These are phyloP conservation scores for Tagetes patula DNA, from an alignment of 129 eudicot genomes.

Conservation along the genomic window DNA sequence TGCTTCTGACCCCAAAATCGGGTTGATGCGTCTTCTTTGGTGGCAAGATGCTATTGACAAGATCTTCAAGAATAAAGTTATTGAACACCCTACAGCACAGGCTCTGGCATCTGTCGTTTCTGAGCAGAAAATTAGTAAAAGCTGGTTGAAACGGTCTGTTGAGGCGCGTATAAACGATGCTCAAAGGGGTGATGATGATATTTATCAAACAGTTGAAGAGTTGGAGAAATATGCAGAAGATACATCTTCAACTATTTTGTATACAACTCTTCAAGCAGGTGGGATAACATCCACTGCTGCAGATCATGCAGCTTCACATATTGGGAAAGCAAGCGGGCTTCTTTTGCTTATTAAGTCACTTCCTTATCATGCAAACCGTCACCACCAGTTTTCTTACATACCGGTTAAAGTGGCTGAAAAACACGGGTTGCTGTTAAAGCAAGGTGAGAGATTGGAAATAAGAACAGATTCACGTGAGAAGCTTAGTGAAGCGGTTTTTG, in stretches of 20 bases:
- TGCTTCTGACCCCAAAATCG: slow-evolving; percentile 90
- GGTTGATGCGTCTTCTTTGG: slow-evolving; percentile 96
- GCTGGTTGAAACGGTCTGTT: slow-evolving; percentile 89
- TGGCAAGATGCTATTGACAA: slow-evolving; percentile 95
- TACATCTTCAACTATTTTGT: slow-evolving; percentile 79
- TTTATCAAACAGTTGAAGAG: slow-evolving; percentile 62
- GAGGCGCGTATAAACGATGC: slow-evolving; percentile 93
- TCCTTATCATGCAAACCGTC: slow-evolving; percentile 77
- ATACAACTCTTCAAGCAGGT: slow-evolving; percentile 84
- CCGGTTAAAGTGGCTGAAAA: slow-evolving; percentile 76
- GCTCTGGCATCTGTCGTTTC: slow-evolving; percentile 71
- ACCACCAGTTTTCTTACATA: slow-evolving; percentile 62
- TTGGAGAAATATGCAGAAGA: slow-evolving; percentile 86
- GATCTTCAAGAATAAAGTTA: slow-evolving; percentile 64
- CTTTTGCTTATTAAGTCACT: slow-evolving; percentile 71
- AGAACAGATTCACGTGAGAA: slow-evolving; percentile 68
- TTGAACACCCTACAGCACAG: slow-evolving; percentile 88
- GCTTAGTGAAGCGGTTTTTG: slow-evolving; percentile 66
- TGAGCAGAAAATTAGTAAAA: slow-evolving; percentile 70
- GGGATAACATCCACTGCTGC: slow-evolving; percentile 78
- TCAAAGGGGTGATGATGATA: slow-evolving; percentile 58
- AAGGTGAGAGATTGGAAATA: slow-evolving; percentile 55
- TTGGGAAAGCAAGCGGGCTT: slow-evolving; percentile 94
- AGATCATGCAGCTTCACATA: slow-evolving; percentile 98
- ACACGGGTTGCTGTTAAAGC: slow-evolving; percentile 61